Percentiles rank a stretch among this genome's conserved stretches.
These are phyloP conservation scores for Macrophomina phaseolina DNA, from an alignment of 2,329 filamentous ascomycete species.

Conservation along the genomic window DNA sequence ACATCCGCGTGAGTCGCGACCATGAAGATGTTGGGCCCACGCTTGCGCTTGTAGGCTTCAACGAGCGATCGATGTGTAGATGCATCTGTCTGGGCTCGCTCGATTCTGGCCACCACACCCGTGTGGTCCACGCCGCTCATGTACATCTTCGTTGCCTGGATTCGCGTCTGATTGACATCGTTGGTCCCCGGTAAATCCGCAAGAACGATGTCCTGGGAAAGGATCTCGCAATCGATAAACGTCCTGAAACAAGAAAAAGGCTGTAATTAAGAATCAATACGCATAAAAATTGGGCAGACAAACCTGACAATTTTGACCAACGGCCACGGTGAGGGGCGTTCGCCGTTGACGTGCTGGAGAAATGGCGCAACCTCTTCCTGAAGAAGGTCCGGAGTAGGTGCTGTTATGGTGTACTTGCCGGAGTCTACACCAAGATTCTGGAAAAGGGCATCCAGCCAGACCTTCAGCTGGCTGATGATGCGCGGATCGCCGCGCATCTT, in stretches of 20 bases:
- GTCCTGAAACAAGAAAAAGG: slow-evolving; percentile 2
- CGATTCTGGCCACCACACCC: slow-evolving; percentile 33
- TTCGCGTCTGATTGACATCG: slow-evolving; percentile 31
- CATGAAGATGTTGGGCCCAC: slow-evolving; percentile 33
- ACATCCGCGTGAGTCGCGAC: slow-evolving; percentile 34
- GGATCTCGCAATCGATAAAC: slow-evolving; percentile 26
- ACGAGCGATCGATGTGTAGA: slow-evolving; percentile 29
- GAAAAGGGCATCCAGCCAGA: neutral
- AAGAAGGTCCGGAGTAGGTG: neutral
- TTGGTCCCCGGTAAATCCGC: slow-evolving; percentile 32
- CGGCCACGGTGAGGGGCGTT: slow-evolving; percentile 32
- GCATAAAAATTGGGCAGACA: neutral
- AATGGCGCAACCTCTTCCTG: neutral
- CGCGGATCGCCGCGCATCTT: neutral
- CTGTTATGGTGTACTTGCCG: neutral
- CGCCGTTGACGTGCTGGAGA: neutral
- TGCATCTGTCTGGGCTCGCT: slow-evolving; percentile 28
- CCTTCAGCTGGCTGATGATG: neutral
- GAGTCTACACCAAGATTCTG: neutral
- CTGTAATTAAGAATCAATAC: neutral
- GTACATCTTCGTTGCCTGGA: slow-evolving; percentile 29
- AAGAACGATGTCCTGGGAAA: slow-evolving; percentile 29
- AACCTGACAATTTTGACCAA: slow-evolving; percentile 32
- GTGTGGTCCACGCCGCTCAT: slow-evolving; percentile 33
- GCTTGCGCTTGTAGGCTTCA: slow-evolving; percentile 31